A percentile compares a stretch with the other conserved stretches of the same genome.
Conservation (phyloP, 176 grass and related monocot genomes). For the Panicum miliaceum region DNA sequence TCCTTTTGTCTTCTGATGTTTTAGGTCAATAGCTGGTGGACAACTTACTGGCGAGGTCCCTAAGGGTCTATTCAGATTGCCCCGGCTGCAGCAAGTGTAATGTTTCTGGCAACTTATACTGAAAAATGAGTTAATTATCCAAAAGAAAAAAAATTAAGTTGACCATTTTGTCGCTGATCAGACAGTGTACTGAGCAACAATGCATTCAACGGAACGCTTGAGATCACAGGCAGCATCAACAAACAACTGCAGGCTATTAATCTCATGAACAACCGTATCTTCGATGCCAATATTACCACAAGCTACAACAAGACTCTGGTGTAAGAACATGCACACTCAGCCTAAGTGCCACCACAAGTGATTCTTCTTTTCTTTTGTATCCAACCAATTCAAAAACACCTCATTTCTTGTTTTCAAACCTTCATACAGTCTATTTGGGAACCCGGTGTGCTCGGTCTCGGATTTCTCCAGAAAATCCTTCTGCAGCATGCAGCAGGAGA, state of each 20-base stretch:
- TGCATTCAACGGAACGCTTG: constrained; percentile 50
- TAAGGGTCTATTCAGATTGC: constrained; percentile 49
- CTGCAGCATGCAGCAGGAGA: constrained; percentile 45
- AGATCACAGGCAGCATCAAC: constrained; percentile 53
- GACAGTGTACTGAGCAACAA: constrained; percentile 66
- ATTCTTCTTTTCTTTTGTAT: neutral
- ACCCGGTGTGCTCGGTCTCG: constrained; percentile 48
- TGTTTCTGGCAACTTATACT: constrained; percentile 26
- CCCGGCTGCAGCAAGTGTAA: constrained; percentile 91
- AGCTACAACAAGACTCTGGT: constrained; percentile 63
- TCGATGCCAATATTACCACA: neutral
- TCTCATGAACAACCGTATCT: constrained; percentile 55
- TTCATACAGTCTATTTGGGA: constrained; percentile 55
- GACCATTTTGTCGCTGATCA: constrained; percentile 1
- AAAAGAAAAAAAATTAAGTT: neutral
- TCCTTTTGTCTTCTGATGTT: constrained; percentile 13
- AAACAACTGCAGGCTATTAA: constrained; percentile 52
- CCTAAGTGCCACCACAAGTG: neutral
- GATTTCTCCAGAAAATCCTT: neutral
- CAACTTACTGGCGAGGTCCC: constrained; percentile 57
- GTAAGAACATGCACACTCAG: constrained; percentile 30
- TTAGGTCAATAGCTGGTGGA: constrained; percentile 61
- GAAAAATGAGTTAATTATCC: neutral
- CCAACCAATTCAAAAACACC: neutral
- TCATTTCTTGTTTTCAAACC: constrained; percentile 5